phyloP scores from a whole-genome alignment of 768 basidiomycete species.

The Sutorius australiensis region DNA sequence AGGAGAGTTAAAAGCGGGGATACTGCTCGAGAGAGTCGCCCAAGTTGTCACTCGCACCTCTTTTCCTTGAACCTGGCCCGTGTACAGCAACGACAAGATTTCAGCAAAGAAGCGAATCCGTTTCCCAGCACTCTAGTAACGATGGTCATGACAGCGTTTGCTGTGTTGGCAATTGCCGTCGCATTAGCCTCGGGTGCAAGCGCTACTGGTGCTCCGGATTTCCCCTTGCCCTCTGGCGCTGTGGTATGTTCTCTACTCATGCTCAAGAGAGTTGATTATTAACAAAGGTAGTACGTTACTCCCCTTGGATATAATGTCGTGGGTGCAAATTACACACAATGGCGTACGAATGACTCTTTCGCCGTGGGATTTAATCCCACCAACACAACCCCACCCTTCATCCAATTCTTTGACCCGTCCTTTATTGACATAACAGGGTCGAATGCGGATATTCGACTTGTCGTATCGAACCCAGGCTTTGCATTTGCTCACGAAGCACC shows the following conservation, averaged over 20 bases:
- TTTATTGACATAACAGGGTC: conserved; percentile 61
- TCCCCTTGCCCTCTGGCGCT: conserved; percentile 18
- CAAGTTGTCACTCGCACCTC: too few relatives aligned
- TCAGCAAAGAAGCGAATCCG: not conserved
- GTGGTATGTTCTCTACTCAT: conserved; percentile 17
- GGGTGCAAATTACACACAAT: conserved; percentile 40
- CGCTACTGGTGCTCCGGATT: not conserved
- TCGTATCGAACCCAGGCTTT: conserved; percentile 60
- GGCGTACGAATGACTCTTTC: conserved; percentile 35
- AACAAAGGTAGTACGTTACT: conserved; percentile 41
- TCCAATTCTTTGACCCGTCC: conserved; percentile 49
- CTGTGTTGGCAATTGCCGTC: conserved; percentile 7
- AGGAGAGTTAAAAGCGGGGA: too few relatives aligned
- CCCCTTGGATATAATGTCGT: conserved; percentile 52
- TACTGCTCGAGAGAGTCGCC: too few relatives aligned
- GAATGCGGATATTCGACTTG: conserved; percentile 53
- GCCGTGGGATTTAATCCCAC: conserved; percentile 57
- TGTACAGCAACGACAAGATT: not conserved
- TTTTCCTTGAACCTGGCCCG: too few relatives aligned
- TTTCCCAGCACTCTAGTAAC: not conserved
- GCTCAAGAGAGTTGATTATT: not conserved
- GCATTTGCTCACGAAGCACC: conserved; percentile 82
- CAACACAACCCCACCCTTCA: conserved; percentile 53
- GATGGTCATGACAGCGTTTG: not conserved
- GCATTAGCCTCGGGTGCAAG: not conserved